Conservation (phyloP, 139 green algal genomes). For the Coelastrella sp. region DNA sequence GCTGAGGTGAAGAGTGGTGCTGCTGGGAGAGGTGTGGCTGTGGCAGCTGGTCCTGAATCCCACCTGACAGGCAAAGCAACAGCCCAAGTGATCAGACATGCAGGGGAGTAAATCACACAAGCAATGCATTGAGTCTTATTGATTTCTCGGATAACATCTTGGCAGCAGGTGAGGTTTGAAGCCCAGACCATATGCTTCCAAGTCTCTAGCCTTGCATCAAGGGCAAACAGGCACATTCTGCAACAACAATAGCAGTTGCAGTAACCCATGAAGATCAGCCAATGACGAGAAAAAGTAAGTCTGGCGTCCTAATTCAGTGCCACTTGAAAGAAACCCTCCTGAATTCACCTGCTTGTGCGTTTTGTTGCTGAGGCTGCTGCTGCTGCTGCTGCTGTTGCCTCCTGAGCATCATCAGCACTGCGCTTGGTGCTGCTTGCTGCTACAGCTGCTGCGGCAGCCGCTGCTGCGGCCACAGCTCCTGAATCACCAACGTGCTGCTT, state of each 20-base stretch:
- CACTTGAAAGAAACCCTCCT: no score
- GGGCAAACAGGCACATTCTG: no score
- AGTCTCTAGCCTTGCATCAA: no score
- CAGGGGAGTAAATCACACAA: no score
- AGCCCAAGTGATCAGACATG: neutral
- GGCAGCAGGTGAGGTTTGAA: no score
- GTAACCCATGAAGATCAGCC: no score
- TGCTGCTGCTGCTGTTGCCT: conserved; percentile 10
- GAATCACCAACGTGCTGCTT: neutral
- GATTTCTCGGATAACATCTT: no score
- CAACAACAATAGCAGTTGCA: no score
- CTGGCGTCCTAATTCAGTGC: neutral
- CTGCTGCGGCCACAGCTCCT: neutral
- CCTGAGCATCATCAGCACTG: neutral
- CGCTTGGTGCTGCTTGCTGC: neutral
- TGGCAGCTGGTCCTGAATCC: neutral
- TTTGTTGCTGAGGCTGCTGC: neutral
- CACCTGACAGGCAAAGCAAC: neutral
- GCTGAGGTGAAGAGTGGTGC: neutral
- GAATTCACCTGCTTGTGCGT: neutral
- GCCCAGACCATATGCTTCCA: no score
- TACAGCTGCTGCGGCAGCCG: neutral
- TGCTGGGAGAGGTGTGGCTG: neutral
- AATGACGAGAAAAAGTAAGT: neutral
- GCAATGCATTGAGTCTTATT: no score